Conservation (phyloP, 345 rosid genomes). For the Rhizophora apiculata region DNA sequence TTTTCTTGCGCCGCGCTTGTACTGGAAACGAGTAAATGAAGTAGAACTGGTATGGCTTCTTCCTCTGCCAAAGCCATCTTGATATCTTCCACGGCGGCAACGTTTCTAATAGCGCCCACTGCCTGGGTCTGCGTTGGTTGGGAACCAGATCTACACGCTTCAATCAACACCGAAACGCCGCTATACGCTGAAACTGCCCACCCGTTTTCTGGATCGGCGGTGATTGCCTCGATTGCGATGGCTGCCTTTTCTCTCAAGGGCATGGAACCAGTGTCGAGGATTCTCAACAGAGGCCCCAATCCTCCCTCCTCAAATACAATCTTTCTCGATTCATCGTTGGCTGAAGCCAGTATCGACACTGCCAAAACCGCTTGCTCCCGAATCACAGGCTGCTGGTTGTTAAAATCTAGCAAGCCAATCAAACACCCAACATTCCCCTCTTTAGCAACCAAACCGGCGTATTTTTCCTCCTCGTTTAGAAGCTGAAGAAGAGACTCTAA, state of each 20-base stretch:
- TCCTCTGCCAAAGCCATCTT: constrained; percentile 58
- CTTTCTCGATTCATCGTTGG: constrained; percentile 55
- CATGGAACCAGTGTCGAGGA: constrained; percentile 62
- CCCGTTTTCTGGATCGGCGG: constrained; percentile 59
- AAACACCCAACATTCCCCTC: constrained; percentile 72
- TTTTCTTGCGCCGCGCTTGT: constrained; percentile 44
- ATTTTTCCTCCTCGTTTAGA: constrained; percentile 53
- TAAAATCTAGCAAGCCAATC: constrained; percentile 56
- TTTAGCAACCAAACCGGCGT: constrained; percentile 48
- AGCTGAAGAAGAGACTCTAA: constrained; percentile 65
- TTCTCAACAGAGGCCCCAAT: constrained; percentile 61
- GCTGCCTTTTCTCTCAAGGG: constrained; percentile 61
- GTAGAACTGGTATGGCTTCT: constrained; percentile 62
- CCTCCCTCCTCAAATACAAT: constrained; percentile 68
- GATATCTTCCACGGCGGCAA: constrained; percentile 56
- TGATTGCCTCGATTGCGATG: constrained; percentile 63
- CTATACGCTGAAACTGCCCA: constrained; percentile 77
- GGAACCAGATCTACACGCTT: constrained; percentile 67
- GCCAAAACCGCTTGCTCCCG: constrained; percentile 63
- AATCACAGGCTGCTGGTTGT: constrained; percentile 38
- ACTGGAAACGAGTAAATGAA: constrained; percentile 42
- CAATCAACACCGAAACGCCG: constrained; percentile 54
- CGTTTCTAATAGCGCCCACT: constrained; percentile 59
- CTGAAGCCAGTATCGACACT: constrained; percentile 56
- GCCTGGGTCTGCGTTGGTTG: constrained; percentile 44